A percentile compares a stretch with the other conserved stretches of the same genome.
These are phyloP conservation scores for Phytopythium oedochilum DNA, from an alignment of 352 stramenopile genomes.

Conservation along the genomic window DNA sequence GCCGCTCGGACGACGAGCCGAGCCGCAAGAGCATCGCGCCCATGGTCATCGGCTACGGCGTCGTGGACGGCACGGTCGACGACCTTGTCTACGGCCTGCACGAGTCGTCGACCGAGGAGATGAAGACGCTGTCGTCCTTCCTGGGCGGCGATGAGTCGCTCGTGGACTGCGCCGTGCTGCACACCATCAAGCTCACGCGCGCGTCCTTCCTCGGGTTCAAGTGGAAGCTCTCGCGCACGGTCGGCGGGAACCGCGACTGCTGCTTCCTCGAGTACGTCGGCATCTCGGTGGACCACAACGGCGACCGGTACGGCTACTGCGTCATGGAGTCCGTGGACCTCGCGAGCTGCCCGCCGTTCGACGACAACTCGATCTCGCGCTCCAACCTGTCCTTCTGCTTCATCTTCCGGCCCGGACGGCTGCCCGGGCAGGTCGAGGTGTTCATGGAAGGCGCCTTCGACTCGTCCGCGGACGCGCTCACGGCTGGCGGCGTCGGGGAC, in stretches of 20 bases:
- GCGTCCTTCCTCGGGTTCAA: constrained; percentile 66
- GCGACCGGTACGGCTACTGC: constrained; percentile 56
- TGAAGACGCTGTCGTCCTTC: constrained; percentile 52
- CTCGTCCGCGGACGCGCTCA: constrained; percentile 51
- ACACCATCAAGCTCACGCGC: constrained; percentile 45
- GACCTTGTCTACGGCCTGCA: constrained; percentile 48
- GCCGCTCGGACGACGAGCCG: constrained; percentile 28
- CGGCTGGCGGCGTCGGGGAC: constrained; percentile 61
- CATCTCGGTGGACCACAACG: constrained; percentile 45
- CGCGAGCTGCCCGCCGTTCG: constrained; percentile 55
- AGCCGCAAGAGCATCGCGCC: constrained; percentile 42
- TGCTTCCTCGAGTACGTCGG: constrained; percentile 69
- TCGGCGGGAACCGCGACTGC: constrained; percentile 69
- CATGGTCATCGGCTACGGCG: constrained; percentile 42
- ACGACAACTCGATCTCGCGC: constrained; percentile 73
- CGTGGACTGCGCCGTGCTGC: constrained; percentile 58
- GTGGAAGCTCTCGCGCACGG: constrained; percentile 63
- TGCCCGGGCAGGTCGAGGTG: constrained; percentile 53
- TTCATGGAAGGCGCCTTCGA: constrained; percentile 73
- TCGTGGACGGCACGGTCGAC: constrained; percentile 41
- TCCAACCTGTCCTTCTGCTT: constrained; percentile 69
- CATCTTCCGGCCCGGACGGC: constrained; percentile 52
- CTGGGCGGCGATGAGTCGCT: constrained; percentile 49
- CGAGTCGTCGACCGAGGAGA: constrained; percentile 47
- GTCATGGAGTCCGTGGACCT: constrained; percentile 62